Evolutionary conservation across 305 asterid species (phyloP).

Genomic region (Solanum hybrid): DNA sequence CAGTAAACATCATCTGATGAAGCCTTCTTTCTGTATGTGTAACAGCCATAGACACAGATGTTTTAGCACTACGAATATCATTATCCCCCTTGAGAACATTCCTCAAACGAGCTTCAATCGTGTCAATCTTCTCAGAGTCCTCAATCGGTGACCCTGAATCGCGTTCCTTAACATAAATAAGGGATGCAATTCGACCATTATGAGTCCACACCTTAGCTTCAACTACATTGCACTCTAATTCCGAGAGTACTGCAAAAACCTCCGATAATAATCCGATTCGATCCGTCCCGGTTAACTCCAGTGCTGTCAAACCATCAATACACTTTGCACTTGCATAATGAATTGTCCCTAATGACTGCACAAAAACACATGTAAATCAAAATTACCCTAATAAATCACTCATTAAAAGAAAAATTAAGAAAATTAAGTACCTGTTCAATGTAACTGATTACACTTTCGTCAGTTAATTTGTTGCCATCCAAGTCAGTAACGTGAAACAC

Average conservation of each 20-base stretch:
- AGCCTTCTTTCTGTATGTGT: constrained; percentile 93
- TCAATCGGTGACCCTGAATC: constrained; percentile 59
- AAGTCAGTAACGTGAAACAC: constrained; percentile 94
- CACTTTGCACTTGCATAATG: constrained; percentile 51
- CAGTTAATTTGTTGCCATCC: constrained; percentile 83
- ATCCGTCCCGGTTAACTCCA: constrained; percentile 83
- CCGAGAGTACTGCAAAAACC: constrained; percentile 78
- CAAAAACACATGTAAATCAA: neutral
- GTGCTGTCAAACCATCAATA: constrained; percentile 60
- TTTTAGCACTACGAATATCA: constrained; percentile 70
- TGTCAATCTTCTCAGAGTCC: constrained; percentile 47
- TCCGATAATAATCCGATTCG: constrained; percentile 80
- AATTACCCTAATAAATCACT: neutral
- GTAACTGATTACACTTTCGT: constrained; percentile 66
- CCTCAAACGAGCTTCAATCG: constrained; percentile 57
- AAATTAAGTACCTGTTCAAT: constrained; percentile 66
- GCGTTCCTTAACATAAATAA: constrained; percentile 58
- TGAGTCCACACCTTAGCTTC: constrained; percentile 93
- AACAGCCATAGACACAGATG: constrained; percentile 48
- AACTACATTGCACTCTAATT: constrained; percentile 57
- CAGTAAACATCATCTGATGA: constrained; percentile 95
- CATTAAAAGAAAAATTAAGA: neutral
- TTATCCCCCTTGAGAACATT: constrained; percentile 84
- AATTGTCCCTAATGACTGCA: constrained; percentile 71
- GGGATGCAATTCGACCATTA: constrained; percentile 71